Percentiles rank a stretch among this genome's conserved stretches.
phyloP scores from a whole-genome alignment of 352 stramenopile species.

The Pythium phragmitis region DNA sequence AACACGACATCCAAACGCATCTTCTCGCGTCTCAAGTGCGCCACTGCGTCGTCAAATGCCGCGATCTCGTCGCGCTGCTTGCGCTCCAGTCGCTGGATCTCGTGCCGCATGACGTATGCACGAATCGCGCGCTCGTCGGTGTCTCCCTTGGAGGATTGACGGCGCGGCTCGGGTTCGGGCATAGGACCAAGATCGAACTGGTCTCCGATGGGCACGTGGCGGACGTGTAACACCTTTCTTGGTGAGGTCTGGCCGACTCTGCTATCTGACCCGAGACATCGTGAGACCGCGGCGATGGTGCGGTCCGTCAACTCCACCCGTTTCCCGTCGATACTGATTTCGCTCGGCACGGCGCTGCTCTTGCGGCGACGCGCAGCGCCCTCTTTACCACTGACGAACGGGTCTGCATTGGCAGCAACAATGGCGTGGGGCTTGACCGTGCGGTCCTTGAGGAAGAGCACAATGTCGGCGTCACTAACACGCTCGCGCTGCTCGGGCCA shows the following conservation, averaged over 20 bases:
- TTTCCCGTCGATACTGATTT: slow-evolving; percentile 25
- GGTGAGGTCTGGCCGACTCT: background rate
- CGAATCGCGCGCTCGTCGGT: slow-evolving; percentile 47
- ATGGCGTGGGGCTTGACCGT: slow-evolving; percentile 41
- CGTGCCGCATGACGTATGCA: slow-evolving; percentile 56
- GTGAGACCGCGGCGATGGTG: slow-evolving; percentile 21
- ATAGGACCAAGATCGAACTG: background rate
- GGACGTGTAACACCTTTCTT: slow-evolving; percentile 13
- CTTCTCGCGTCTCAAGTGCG: slow-evolving; percentile 86
- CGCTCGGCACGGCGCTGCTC: slow-evolving; percentile 5
- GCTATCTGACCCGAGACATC: slow-evolving; percentile 1
- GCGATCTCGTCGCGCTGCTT: slow-evolving; percentile 65
- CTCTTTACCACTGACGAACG: background rate
- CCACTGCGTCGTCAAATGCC: slow-evolving; percentile 88
- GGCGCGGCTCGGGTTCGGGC: background rate
- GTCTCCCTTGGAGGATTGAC: slow-evolving; percentile 28
- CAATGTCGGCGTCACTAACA: slow-evolving; percentile 77
- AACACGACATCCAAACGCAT: slow-evolving; percentile 85
- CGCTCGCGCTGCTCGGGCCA: slow-evolving; percentile 89
- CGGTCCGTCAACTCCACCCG: slow-evolving; percentile 16
- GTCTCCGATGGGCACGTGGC: slow-evolving; percentile 20
- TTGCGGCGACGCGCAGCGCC: slow-evolving; percentile 1
- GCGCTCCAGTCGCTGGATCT: slow-evolving; percentile 62
- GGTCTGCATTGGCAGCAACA: background rate
- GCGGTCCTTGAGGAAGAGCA: slow-evolving; percentile 63